Evolutionary conservation across 495 filamentous ascomycete genomes (phyloP), one percentile per base, ranked within the genome.

Genomic region (Penicillium pancosmium): DNA sequence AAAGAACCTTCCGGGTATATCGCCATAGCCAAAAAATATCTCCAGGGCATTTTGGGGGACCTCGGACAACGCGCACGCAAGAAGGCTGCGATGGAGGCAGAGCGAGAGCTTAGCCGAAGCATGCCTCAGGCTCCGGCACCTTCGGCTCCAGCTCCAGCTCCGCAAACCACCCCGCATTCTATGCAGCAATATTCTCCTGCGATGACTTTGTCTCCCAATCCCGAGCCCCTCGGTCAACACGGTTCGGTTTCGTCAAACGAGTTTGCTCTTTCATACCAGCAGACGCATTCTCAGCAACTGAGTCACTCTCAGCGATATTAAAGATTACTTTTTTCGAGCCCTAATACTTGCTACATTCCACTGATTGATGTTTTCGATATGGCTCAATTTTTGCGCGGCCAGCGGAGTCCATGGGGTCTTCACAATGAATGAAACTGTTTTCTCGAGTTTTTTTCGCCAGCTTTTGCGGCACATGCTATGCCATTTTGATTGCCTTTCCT

Each of bases 1-100:
- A 76, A 72, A 0, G 89, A 91, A 67, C 68, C 77, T 16, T 68
- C 63, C 12, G 72, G 82, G 43, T 63, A 85, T n/a, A 72, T 86
- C 8, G 71, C 74, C 4, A 47, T 63, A 8, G 87, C 87, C 1
- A 80, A 73, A 54, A 77, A 74, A 27, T 88, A 89, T 66, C 61
- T 89, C 12, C 60, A 65, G 5, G 84, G 84, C 11, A 70, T 87
- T 18, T 80, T 84, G 44, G 80, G 80, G 8, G 68, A 73, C 44
- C 60, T 86, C n/a, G 77, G 78, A 7, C 73, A 76, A 33, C 58
- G 56, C 3, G 36, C 59, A 10, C 57, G 59, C 34, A 57, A n/a
- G 15, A 49, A 47, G 11, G 16, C 44, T 13, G 19, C 41, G 13
- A 23, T 3, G 16, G 18, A 50, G 1, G 43, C 43, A 46, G 43